Conservation (phyloP, 106 monocot genomes). For the Apostasia ramifera region DNA sequence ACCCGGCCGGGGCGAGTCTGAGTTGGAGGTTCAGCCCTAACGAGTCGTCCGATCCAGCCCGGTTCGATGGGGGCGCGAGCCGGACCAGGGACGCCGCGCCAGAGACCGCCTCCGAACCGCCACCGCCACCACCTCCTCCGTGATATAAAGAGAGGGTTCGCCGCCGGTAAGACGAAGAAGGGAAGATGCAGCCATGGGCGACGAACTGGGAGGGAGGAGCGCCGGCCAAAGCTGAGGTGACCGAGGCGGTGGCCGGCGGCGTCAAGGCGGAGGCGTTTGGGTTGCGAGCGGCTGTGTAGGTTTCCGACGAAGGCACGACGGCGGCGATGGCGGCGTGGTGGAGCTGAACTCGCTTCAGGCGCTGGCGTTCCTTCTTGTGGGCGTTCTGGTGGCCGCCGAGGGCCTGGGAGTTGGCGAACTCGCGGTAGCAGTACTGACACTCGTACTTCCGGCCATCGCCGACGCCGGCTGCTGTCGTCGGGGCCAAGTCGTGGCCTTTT, state of each 20-base stretch:
- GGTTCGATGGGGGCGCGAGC: not conserved
- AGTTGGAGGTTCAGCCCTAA: slow-evolving; percentile 48
- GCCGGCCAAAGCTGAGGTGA: not conserved
- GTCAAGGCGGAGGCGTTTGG: not conserved
- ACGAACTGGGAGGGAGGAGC: not conserved
- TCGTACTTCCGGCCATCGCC: slow-evolving; percentile 42
- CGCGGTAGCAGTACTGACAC: slow-evolving; percentile 70
- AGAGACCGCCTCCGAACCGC: not conserved
- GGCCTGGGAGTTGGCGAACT: slow-evolving; percentile 44
- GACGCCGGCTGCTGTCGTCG: not conserved
- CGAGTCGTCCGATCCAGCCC: not conserved
- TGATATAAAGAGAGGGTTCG: not conserved
- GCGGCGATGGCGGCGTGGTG: slow-evolving; percentile 15
- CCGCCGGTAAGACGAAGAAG: not conserved
- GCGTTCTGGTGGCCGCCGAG: slow-evolving; percentile 53
- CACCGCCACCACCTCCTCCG: not conserved
- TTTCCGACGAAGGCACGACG: not conserved
- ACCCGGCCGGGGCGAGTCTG: slow-evolving; percentile 51
- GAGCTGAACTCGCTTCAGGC: slow-evolving; percentile 48
- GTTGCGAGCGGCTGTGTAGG: not conserved
- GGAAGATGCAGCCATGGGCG: slow-evolving; percentile 7
- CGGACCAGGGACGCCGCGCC: not conserved
- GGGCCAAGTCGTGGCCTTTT: slow-evolving; percentile 3
- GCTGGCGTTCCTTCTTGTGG: slow-evolving; percentile 43
- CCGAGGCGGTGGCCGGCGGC: not conserved